Evolutionary conservation across 257 asterid genomes (phyloP), one percentile per base, ranked within the genome.

Genomic region (Solanum verrucosum): DNA sequence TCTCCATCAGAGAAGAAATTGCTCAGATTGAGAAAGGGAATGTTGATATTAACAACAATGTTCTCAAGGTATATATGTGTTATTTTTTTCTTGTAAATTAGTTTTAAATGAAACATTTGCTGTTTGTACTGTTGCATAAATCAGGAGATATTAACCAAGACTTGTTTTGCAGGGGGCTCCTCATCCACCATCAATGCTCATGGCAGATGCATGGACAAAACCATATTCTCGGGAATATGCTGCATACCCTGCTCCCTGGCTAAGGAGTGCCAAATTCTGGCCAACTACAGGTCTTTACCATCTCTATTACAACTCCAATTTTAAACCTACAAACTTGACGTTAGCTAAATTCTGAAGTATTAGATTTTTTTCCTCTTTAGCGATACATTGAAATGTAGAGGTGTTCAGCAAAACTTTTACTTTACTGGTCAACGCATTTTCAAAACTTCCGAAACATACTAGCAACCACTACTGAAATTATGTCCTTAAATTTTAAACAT

Each of bases 191-290:
- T 95, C 98, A 34, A 88, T 95, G 87, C 98, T 97, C 84, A 97
- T 97, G 99, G 99, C 99, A 1, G 98, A 97, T 89, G 92, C 91
- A 83, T 97, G 99, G 99, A 91, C 96, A 42, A 97, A 94, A 87
- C 99, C 99, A 12, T 97, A 97, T 91, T 93, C 99, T 23, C 93
- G 99, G 84, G 99, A 97, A 91, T 95, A 95, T 87, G 99, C 99
- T 74, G 99, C 99, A 71, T 97, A 92, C 94, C 99, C 99, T 81
- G 99, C 98, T 84, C 77, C 97, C 38, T 97, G 99, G 99, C 98
- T 97, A 90, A 94, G 93, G 92, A 84, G 93, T 87, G 98, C 98
- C 83, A 97, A 97, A 93, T 97, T 97, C 94, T 97, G 99, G 98
- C 99, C 99, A 73, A 90, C 97, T 77, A 95, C 98, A 89, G 98